Base-by-base conservation (phyloP, 2,329 filamentous ascomycete species). In the Cadophora sp. region DNA sequence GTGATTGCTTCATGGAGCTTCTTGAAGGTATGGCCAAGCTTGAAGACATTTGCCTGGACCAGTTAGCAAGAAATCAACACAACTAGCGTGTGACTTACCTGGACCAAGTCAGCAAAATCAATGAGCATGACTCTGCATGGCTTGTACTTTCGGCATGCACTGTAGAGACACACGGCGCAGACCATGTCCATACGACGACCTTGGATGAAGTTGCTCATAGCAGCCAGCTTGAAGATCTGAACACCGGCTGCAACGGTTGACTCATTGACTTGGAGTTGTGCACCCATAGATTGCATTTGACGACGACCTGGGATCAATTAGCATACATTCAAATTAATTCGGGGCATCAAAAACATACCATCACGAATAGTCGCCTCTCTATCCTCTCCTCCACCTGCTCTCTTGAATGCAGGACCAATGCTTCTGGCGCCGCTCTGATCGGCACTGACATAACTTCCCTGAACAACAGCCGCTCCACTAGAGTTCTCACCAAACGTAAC, bases 121-220 rank as follows among this genome's bases (percentile, higher is more conserved):
- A 99, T 98, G 51, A 99, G 85, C 91, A 99, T 94, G 72, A 96
- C 85, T 50, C 90, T 91, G 76, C 96, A 97, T 27, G 90, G 89
- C 51, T 88, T 87, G 69, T 92, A 88, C 63, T 91, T 88, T 68
- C 96, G 89, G 76, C 93, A 97, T 16, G 93, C 93, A 64, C 93
- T 91, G 73, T 98, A 99, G 36, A 99, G 84, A 76, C 92, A 95
- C 33, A 96, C 92, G n/a, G 93, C 93, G 33, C 92, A 91, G 11
- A 98, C 94, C 62, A 91, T 93, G 69, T 91, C 88, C 59, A 94
- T 91, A 20, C 91, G 91, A 66, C 96, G 92, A 72, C 96, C 96
- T 79, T 96, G 91, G 33, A 94, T 90, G 77, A 94, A 95, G 78
- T 92, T 93, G 74, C 89, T 84, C 39, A 86, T 88, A 14, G 90